These are phyloP conservation scores for Acanthamoeba rhysodes DNA, from an alignment of 208 protist genomes.

Conservation along the genomic window DNA sequence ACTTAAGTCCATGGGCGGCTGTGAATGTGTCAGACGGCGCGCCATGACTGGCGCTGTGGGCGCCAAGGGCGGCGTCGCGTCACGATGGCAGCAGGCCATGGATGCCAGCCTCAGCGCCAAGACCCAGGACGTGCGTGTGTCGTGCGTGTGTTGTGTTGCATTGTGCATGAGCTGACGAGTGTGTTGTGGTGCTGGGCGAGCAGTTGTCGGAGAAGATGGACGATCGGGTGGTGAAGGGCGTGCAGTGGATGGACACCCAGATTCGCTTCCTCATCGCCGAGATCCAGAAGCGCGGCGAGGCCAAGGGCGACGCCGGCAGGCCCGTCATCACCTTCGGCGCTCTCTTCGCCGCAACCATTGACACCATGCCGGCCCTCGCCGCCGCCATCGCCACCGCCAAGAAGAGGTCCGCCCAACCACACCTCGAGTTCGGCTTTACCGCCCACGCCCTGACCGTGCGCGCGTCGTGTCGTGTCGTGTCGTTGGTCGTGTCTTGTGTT, in stretches of 20 bases:
- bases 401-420: neutral
- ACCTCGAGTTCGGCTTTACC: neutral
- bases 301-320: neutral
- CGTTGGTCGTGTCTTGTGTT: neutral
- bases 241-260: constrained; percentile 74
- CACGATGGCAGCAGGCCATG: constrained; percentile 60
- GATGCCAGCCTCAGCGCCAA: constrained; percentile 31
- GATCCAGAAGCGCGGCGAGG: constrained; percentile 44
- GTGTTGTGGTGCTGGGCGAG: neutral
- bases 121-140: constrained; percentile 12
- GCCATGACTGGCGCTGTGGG: neutral
- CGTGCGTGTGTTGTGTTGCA: neutral
- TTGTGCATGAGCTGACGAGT: too few species aligned
- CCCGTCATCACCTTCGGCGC: constrained; percentile 30
- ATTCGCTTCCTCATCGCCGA: constrained; percentile 63
- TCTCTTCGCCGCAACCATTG: constrained; percentile 46
- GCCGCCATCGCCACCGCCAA: constrained; percentile 62
- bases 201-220: constrained; percentile 61
- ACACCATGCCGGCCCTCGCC: constrained; percentile 65
- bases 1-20: too few species aligned
- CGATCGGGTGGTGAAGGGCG: constrained; percentile 64
- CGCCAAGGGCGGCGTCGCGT: neutral
- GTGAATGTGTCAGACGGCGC: neutral
- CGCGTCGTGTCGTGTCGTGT: neutral
- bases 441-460: neutral